Conservation (phyloP, 2,329 filamentous ascomycete genomes). For the Sporothrix sp. region DNA sequence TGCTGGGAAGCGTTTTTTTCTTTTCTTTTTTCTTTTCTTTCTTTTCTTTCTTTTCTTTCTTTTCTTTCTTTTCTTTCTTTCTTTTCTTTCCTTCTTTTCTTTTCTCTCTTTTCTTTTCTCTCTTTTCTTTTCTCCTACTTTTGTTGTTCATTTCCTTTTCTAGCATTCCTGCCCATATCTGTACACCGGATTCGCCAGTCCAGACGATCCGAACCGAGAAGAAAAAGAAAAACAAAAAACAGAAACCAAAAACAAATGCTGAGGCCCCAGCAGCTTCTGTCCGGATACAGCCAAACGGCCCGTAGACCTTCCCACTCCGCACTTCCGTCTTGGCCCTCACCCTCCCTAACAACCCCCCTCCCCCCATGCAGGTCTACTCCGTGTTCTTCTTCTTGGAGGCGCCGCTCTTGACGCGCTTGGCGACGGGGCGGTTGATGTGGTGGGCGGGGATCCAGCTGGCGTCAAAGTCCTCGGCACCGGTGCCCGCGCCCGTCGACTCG, state of each 20-base stretch:
- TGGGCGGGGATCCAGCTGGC: conserved; percentile 88
- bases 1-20: neutral
- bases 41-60: neutral
- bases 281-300: no score
- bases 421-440: conserved; percentile 79
- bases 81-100: neutral
- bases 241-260: neutral
- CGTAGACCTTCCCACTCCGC: no score
- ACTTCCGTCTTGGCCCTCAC: no score
- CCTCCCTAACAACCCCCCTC: no score
- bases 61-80: neutral
- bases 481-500: conserved; percentile 60
- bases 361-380: no score
- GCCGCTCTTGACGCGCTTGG: conserved; percentile 54
- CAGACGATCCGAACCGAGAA: neutral
- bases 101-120: neutral
- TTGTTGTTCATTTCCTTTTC: neutral
- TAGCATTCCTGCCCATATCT: no score
- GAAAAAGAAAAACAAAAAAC: neutral
- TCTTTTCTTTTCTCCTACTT: neutral
- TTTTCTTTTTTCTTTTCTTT: neutral
- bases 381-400: conserved; percentile 33
- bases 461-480: conserved; percentile 63
- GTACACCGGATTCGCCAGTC: neutral
- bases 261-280: no score